Evolutionary conservation across 305 asterid genomes (phyloP), one percentile per base, ranked within the genome.

Genomic region (Fraxinus sp.): DNA sequence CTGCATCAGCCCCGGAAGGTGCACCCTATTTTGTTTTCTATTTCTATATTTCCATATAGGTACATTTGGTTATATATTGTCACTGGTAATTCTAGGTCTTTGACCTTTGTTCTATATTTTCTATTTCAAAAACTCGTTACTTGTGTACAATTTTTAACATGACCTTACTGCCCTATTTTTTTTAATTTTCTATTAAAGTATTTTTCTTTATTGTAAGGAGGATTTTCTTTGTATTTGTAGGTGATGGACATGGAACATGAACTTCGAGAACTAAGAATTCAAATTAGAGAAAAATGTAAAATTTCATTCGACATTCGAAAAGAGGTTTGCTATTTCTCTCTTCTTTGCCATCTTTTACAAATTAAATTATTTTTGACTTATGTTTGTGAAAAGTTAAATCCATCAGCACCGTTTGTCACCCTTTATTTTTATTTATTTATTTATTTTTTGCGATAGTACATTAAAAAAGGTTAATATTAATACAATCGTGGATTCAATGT

Each of bases 1-100:
- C 88, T 88, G 94, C 98, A 94, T 88, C 98, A 94, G 86, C 99
- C 99, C 13, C 88, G 96, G 86, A 96, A 96, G 97, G 99, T 96
- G 70, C 72, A 85, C 74, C 43, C 2, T 64, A 5, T 81, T 82
- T n/a, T 28, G 26, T 26, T 49, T 80, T n/a, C 83, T 75, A 6
- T 26, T 39, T 83, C 22, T 80, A 37, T 41, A 72, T 83, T 79
- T 22, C 24, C 46, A 14, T 28, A 24, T 66, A 35, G 30, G 18
- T n/a, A 77, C 49, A 24, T 49, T 3, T 73, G 41, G 43, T 75
- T 59, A 41, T 16, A 0, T 32, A 20, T 64, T 24, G 73, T 57
- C 28, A 20, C 9, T 81, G 46, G 35, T 49, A 37, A 81, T 52
- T 43, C 7, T 10, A 24, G 10, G 11, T 46, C 28, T 22, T 13